Base-by-base conservation (phyloP, 2,329 filamentous ascomycete genomes). In the Trichophyton schoenleinii region DNA sequence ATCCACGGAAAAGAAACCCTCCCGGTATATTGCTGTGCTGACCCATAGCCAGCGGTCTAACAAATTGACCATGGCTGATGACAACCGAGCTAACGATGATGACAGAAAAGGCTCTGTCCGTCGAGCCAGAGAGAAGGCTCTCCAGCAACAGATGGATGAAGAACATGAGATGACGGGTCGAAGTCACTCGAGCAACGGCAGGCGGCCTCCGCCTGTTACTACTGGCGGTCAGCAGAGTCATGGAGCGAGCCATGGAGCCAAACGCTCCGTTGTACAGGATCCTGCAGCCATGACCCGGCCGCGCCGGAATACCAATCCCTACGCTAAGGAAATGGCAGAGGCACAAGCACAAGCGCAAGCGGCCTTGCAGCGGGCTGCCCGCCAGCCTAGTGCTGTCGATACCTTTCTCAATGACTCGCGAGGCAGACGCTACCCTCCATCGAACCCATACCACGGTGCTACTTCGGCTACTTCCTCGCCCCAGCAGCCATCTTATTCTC, bases 131-230 rank as follows among this genome's bases (percentile, higher is more conserved):
- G 63, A 64, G 48, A 60, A 49, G 58, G 49, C 61, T 34, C 57
- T 60, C 41, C 57, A 60, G 55, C 31, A 42, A 9, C 28, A 38
- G 3, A 57, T 57, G 53, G 53, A 57, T 4, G 53, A 42, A 9
- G 31, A 57, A 2, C 53, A 57, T 22, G 53, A 42, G 31, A 28
- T 57, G 53, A 15, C 3, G 1, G 22, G 22, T 3, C 53, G 42
- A 22, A 28, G 20, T 36, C 42, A 31, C 34, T 57, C 34, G 18
- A 34, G 20, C n/a, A 53, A 58, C 42, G 44, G 31, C 11, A 61
- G 63, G 41, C 61, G 60, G 15, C 61, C 61, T 57, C 63, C 68
- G 38, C 63, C 59, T 48, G 60, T 64, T 53, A 31, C 63, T 38
- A 48, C 64, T 59, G 44, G 48, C 22, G 31, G 28, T 7, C 20